A percentile compares a stretch with the other conserved stretches of the same genome.
phyloP scores from a whole-genome alignment of 495 filamentous ascomycete species.

The Podospora pseudocomata region DNA sequence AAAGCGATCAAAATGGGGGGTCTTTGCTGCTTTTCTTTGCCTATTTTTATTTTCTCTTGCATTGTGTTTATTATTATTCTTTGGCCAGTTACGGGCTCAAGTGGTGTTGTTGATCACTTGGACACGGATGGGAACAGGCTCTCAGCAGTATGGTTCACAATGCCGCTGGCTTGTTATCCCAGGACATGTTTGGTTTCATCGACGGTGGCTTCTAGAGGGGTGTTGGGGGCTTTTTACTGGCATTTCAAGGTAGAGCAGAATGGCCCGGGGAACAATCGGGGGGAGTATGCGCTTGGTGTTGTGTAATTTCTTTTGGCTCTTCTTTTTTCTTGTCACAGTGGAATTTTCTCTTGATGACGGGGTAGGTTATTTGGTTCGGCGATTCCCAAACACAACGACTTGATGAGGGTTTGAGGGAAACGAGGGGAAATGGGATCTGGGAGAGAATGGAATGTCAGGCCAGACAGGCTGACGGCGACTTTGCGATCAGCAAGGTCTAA shows the following conservation, averaged over 20 bases:
- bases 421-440: background rate
- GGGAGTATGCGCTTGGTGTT: background rate
- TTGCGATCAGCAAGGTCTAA: background rate
- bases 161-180: constrained; percentile 1
- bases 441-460: constrained; percentile 3
- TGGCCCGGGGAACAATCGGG: constrained; percentile 5
- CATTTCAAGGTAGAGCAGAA: constrained; percentile 10
- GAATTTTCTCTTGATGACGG: background rate
- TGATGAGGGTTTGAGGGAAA: constrained; percentile 21
- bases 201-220: constrained; percentile 1
- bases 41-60: constrained; percentile 10
- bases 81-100: background rate
- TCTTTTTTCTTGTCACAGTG: constrained; percentile 14
- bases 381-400: constrained; percentile 26
- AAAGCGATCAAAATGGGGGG: constrained; percentile 4
- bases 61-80: constrained; percentile 8
- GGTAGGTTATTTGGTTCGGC: constrained; percentile 15
- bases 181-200: background rate
- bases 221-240: constrained; percentile 4
- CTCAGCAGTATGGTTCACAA: background rate
- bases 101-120: background rate
- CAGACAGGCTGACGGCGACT: background rate
- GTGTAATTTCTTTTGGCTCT: constrained; percentile 16
- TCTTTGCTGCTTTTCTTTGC: constrained; percentile 2
- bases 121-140: background rate